Conservation (phyloP, 2,329 filamentous ascomycete species). For the Seiridium cupressi region DNA sequence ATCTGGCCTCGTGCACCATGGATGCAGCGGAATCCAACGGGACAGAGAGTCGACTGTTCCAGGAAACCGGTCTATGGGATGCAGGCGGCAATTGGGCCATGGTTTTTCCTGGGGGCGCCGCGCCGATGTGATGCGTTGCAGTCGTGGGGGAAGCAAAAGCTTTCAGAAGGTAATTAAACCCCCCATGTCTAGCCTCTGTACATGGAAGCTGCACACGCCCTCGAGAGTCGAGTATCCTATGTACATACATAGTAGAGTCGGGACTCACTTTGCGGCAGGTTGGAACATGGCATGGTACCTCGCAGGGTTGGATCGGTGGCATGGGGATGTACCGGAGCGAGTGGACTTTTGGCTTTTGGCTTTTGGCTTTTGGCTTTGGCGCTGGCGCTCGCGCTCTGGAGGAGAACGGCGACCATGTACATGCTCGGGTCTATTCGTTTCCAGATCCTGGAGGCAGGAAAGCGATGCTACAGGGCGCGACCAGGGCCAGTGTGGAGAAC, state of each 20-base stretch:
- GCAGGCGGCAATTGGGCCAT: neutral
- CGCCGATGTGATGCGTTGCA: no score
- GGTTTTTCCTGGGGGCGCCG: no score
- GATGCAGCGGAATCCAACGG: neutral
- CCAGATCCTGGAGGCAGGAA: neutral
- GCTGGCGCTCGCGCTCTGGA: no score
- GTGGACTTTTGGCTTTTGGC: no score
- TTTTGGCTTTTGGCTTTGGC: no score
- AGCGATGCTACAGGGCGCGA: neutral
- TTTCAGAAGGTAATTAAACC: neutral
- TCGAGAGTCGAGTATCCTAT: neutral
- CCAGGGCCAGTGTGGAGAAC: neutral
- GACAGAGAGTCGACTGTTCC: neutral
- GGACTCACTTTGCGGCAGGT: no score
- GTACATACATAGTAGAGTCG: no score
- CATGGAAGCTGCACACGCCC: neutral
- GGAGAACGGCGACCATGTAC: no score
- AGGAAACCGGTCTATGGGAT: slow-evolving; percentile 5
- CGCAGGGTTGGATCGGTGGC: no score
- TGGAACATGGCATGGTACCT: no score
- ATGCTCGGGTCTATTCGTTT: neutral
- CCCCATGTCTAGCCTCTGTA: neutral
- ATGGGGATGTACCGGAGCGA: no score
- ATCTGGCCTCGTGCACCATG: neutral
- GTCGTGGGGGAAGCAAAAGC: neutral